Conservation (phyloP, 257 asterid species). For the Capsicum rhomboideum region DNA sequence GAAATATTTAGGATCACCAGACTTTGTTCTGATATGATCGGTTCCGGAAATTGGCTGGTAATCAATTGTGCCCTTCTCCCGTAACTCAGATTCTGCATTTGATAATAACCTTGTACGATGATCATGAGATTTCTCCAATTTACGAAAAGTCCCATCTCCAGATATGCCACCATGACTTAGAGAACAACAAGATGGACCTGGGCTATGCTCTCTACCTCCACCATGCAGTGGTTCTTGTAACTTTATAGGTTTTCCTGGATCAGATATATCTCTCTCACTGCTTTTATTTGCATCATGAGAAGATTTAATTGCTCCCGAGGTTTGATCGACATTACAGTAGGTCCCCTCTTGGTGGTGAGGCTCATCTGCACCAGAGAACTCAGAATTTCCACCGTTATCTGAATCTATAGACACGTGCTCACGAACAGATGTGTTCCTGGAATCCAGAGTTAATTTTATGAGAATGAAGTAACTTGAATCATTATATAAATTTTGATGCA, state of each 20-base stretch:
- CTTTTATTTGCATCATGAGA: conserved; percentile 20
- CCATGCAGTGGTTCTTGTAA: conserved; percentile 25
- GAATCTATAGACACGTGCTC: conserved; percentile 21
- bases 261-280: conserved; percentile 3
- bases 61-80: conserved; percentile 11
- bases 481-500: neutral
- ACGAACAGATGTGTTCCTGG: conserved; percentile 14
- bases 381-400: conserved; percentile 25
- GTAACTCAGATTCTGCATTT: conserved; percentile 8
- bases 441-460: conserved; percentile 5
- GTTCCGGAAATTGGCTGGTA: conserved; percentile 16
- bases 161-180: conserved; percentile 11
- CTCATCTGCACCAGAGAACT: conserved; percentile 37
- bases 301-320: conserved; percentile 15
- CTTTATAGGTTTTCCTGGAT: conserved; percentile 12
- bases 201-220: conserved; percentile 19
- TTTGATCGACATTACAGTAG: conserved; percentile 35
- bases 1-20: conserved; percentile 12
- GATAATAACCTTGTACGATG: conserved; percentile 11
- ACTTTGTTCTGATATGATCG: neutral
- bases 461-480: neutral
- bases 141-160: conserved; percentile 10
- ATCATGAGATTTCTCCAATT: conserved; percentile 9
- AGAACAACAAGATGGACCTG: conserved; percentile 25
- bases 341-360: conserved; percentile 16